phyloP scores from a whole-genome alignment of 495 filamentous ascomycete genomes.

The Talaromyces stipitatus region DNA sequence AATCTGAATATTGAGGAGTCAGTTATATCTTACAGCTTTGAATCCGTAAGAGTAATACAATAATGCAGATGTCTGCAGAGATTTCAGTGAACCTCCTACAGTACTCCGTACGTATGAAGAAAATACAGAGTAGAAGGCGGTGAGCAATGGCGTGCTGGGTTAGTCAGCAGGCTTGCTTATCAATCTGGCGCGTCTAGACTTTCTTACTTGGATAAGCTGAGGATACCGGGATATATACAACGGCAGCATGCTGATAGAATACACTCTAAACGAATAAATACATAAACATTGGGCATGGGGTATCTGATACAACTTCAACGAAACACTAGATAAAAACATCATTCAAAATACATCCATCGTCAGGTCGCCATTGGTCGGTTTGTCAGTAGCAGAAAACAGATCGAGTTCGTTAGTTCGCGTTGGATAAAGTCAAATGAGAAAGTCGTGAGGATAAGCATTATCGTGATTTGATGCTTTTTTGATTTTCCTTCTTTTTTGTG shows the following conservation, averaged over 20 bases:
- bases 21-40: no score
- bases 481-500: slow-evolving; percentile 1
- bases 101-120: no score
- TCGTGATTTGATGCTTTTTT: neutral
- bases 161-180: neutral
- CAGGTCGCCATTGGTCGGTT: neutral
- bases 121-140: no score
- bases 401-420: neutral
- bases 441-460: neutral
- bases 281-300: slow-evolving; percentile 4
- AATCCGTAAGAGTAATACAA: no score
- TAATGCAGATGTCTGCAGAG: no score
- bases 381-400: neutral
- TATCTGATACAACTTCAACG: slow-evolving; percentile 5
- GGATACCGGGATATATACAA: no score
- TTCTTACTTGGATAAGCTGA: no score
- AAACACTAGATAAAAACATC: neutral
- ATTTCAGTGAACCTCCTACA: no score
- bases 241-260: no score
- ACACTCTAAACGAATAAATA: no score
- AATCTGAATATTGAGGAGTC: no score
- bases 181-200: neutral
- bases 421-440: neutral
- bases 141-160: no score
- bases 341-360: neutral